These are phyloP conservation scores for Epichloe festucae DNA, from an alignment of 2,329 filamentous ascomycete species.

Conservation along the genomic window DNA sequence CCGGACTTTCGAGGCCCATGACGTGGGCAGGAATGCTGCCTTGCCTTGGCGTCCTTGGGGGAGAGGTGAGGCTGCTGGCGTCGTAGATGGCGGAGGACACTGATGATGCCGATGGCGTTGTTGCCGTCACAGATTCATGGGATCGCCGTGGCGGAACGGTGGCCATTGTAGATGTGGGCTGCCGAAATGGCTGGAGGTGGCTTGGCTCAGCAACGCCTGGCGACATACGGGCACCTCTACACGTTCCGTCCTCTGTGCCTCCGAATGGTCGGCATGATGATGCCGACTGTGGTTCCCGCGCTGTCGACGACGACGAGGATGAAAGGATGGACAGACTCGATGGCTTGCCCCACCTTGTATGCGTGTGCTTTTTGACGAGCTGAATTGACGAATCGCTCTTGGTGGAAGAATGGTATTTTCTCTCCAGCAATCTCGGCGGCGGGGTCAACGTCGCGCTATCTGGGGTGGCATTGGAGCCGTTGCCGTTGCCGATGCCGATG, in stretches of 20 bases:
- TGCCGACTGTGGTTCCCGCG: neutral
- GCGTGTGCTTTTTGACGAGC: neutral
- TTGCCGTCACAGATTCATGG: neutral
- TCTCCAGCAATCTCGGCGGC: slow-evolving; percentile 4
- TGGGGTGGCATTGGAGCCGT: neutral
- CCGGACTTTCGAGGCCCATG: slow-evolving; percentile 17
- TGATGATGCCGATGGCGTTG: neutral
- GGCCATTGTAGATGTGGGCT: neutral
- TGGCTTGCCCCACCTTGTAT: slow-evolving; percentile 3
- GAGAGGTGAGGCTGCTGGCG: neutral
- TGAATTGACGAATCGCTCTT: slow-evolving; percentile 1
- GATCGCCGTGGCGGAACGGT: neutral
- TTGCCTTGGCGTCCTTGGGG: slow-evolving; percentile 2
- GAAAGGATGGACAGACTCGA: neutral
- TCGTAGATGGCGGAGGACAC: neutral
- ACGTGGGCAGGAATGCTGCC: slow-evolving; percentile 6
- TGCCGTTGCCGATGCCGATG: neutral
- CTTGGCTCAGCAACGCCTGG: neutral
- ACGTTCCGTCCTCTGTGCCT: neutral
- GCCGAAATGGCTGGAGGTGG: neutral
- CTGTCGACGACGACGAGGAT: neutral
- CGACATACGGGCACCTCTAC: neutral
- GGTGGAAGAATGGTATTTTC: slow-evolving; percentile 2
- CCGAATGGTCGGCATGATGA: neutral
- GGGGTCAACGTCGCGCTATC: neutral